Evolutionary conservation across 1,284 basidiomycete genomes (phyloP).

Genomic region (Phylloporus sp.): DNA sequence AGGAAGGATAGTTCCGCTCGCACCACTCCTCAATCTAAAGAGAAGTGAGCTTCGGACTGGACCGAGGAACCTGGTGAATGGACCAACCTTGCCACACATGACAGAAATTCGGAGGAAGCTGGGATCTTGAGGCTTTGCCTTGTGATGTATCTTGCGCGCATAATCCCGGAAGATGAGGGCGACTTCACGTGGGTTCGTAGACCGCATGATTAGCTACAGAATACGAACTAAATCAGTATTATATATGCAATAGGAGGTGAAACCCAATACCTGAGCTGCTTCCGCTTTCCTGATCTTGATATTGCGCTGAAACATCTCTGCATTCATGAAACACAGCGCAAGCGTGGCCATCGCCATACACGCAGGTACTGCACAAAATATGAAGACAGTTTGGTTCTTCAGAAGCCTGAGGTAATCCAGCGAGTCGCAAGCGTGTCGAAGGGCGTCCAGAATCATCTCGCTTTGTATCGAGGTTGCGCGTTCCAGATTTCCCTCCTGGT

Average conservation of each 20-base stretch:
- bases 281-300: conserved; percentile 96
- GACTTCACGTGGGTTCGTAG: conserved; percentile 93
- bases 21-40: conserved; percentile 90
- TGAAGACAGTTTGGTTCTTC: conserved; percentile 93
- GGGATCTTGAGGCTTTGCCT: conserved; percentile 82
- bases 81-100: conserved; percentile 72
- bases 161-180: conserved; percentile 88
- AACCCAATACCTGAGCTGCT: conserved; percentile 73
- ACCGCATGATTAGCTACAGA: conserved; percentile 82
- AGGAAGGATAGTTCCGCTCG: conserved; percentile 88
- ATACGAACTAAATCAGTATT: conserved; percentile 1
- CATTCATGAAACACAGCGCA: conserved; percentile 92
- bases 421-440: conserved; percentile 84
- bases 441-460: conserved; percentile 89
- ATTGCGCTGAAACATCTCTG: conserved; percentile 85
- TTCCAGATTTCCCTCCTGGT: conserved; percentile 53
- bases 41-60: neutral
- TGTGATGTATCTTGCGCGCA: conserved; percentile 82
- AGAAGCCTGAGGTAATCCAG: conserved; percentile 91
- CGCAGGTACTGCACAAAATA: conserved; percentile 95
- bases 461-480: conserved; percentile 82
- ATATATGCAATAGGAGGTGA: neutral
- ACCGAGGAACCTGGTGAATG: neutral
- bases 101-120: conserved; percentile 84
- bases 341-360: conserved; percentile 97